Percentiles rank a stretch among this genome's conserved stretches.
phyloP scores from a whole-genome alignment of 371 early-diverging fungal species.

The Mucor velutinosus region DNA sequence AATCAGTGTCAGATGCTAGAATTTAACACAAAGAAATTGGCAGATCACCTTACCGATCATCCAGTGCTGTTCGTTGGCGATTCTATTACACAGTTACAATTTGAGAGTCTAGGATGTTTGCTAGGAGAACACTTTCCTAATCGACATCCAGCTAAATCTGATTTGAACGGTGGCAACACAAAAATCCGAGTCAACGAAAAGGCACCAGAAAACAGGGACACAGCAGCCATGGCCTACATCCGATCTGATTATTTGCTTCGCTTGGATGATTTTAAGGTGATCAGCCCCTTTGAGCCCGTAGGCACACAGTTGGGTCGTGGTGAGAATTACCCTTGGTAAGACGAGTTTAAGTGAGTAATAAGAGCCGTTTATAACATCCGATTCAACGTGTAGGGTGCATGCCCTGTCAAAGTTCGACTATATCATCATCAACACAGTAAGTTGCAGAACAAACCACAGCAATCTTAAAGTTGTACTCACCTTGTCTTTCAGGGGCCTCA shows the following conservation, averaged over 20 bases:
- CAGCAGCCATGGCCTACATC: constrained; percentile 33
- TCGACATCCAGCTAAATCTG: constrained; percentile 17
- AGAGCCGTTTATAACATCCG: neutral
- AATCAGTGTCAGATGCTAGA: constrained; percentile 28
- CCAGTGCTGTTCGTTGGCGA: constrained; percentile 50
- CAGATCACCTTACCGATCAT: constrained; percentile 35
- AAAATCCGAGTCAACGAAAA: constrained; percentile 27
- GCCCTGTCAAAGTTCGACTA: constrained; percentile 41
- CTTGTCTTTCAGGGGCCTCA: constrained; percentile 40
- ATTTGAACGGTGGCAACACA: constrained; percentile 34
- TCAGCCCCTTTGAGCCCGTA: constrained; percentile 35
- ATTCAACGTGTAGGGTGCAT: constrained; percentile 34
- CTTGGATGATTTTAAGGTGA: constrained; percentile 46
- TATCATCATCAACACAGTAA: constrained; percentile 49
- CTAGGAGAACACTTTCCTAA: constrained; percentile 29
- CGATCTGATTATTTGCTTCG: constrained; percentile 44
- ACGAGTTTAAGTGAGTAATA: too few species aligned
- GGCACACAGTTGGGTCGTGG: constrained; percentile 45
- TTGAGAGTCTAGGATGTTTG: constrained; percentile 45
- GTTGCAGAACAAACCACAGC: neutral
- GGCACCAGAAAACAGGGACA: constrained; percentile 18
- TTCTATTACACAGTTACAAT: constrained; percentile 50
- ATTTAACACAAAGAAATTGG: constrained; percentile 26
- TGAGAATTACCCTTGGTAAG: constrained; percentile 49
- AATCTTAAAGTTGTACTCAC: neutral